Base-by-base conservation (phyloP, 2,329 filamentous ascomycete species). In the Aspergillus awamori region DNA sequence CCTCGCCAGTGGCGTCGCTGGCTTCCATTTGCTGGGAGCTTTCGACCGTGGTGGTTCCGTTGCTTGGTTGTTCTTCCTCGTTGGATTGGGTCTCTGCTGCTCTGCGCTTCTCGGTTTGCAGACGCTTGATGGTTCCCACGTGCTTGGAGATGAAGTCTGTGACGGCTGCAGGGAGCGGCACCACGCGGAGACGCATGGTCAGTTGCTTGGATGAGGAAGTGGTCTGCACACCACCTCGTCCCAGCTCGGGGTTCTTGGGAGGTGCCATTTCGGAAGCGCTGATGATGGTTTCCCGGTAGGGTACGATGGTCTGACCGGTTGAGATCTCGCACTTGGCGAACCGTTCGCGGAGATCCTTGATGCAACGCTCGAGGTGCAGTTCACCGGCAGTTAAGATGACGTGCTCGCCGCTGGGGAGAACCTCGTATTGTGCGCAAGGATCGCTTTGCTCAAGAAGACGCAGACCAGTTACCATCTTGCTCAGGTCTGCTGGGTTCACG, bases 281-380 rank as follows among this genome's bases (percentile, higher is more conserved):
- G 43, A 97, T 88, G 61, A 96, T 97, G 0, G 92, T 95, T 79
- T 99, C 95, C 59, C 93, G 86, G 76, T 97, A 99, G 0, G 95
- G 95, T 13, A 99, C 95, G 63, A 99, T 98, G 1, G 95, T 91
- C 47, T 92, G 91, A 59, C 95, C 93, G 28, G 92, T 92, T 72
- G 98, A 94, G 56, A 99, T 93, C 67, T 98, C 94, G 73, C 96
- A 98, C 65, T 87, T 89, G 5, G 95, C 94, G 73, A 97, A 99
- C 5, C 95, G 85, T 73, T 99, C 95, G 63, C 92, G 86, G 26
- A 99, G 82, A 80, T 99, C 95, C 57, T 95, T 97, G 61, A 99
- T 77, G 74, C 95, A 99, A 59, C 95, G 84, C 77, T 99, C 95
- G 3, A 99, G 83, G 79, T 99, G 95, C 67, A 99, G 75, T 76